phyloP scores from a whole-genome alignment of 257 asterid genomes.

The Penstemon davidsonii region DNA sequence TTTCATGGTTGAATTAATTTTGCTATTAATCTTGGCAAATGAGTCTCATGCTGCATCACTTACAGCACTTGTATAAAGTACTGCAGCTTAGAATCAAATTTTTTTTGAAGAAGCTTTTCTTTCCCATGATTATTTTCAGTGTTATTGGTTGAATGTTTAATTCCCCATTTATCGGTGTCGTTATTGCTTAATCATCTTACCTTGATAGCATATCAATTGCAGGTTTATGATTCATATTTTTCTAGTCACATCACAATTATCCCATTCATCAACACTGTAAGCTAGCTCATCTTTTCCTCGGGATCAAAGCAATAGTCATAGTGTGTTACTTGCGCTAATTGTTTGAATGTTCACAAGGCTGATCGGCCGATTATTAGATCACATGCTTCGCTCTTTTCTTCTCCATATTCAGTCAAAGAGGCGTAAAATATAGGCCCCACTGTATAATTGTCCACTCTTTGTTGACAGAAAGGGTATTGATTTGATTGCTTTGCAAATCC shows the following conservation, averaged over 20 bases:
- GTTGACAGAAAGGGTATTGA: slow-evolving; percentile 41
- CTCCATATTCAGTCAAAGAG: slow-evolving; percentile 42
- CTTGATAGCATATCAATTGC: slow-evolving; percentile 30
- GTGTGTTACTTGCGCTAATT: slow-evolving; percentile 3
- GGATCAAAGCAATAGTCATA: slow-evolving; percentile 3
- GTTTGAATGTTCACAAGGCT: slow-evolving; percentile 1
- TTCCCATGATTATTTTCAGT: neutral
- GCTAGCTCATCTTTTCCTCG: slow-evolving; percentile 23
- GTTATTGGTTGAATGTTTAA: slow-evolving; percentile 5
- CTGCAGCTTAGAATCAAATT: too few relatives aligned
- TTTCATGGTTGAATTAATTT: too few relatives aligned
- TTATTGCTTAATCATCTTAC: slow-evolving; percentile 23
- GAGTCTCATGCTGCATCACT: too few relatives aligned
- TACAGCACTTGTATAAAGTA: too few relatives aligned
- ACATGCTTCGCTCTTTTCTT: slow-evolving; percentile 23
- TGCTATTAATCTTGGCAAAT: too few relatives aligned
- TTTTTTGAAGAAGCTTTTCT: neutral
- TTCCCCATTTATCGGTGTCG: slow-evolving; percentile 1
- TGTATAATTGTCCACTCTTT: slow-evolving; percentile 56
- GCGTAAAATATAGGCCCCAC: slow-evolving; percentile 29
- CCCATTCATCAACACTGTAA: slow-evolving; percentile 44
- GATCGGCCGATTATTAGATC: slow-evolving; percentile 18
- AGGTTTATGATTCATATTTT: slow-evolving; percentile 34
- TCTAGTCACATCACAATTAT: slow-evolving; percentile 40
- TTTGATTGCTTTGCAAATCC: slow-evolving; percentile 14